phyloP scores from a whole-genome alignment of 1,284 basidiomycete species.

The Cystobasidium slooffiae region DNA sequence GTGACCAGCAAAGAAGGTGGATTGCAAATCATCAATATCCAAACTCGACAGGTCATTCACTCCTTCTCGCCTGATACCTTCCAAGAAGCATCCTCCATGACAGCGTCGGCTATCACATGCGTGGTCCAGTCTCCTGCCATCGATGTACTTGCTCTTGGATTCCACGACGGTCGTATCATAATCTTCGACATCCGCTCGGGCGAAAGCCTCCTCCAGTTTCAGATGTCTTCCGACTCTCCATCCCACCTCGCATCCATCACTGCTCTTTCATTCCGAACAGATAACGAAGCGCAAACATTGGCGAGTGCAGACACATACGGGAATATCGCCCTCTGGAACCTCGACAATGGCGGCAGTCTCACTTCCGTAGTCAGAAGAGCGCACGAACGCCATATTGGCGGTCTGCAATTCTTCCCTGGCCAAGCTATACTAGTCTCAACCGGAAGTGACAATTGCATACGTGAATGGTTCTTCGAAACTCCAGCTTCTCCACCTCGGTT shows the following conservation, averaged over 20 bases:
- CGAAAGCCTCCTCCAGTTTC: slow-evolving; percentile 83
- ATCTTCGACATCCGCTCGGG: slow-evolving; percentile 89
- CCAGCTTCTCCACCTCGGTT: slow-evolving; percentile 81
- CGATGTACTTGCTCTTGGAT: slow-evolving; percentile 91
- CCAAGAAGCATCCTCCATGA: slow-evolving; percentile 21
- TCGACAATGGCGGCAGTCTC: slow-evolving; percentile 77
- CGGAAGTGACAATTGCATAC: slow-evolving; percentile 85
- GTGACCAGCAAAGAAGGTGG: slow-evolving; percentile 80
- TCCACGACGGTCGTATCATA: slow-evolving; percentile 81
- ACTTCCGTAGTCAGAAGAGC: slow-evolving; percentile 82
- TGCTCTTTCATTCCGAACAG: slow-evolving; percentile 46
- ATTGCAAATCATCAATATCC: slow-evolving; percentile 93
- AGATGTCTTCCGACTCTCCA: slow-evolving; percentile 59
- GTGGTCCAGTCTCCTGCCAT: slow-evolving; percentile 92
- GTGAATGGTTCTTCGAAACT: slow-evolving; percentile 93
- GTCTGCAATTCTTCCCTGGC: slow-evolving; percentile 85
- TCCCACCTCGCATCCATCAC: slow-evolving; percentile 56
- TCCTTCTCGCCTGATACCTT: slow-evolving; percentile 57
- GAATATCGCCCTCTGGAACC: slow-evolving; percentile 86
- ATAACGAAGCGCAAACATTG: slow-evolving; percentile 62
- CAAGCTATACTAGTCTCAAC: slow-evolving; percentile 86
- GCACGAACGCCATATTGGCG: slow-evolving; percentile 78
- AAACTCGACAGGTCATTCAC: slow-evolving; percentile 65
- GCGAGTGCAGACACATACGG: slow-evolving; percentile 85
- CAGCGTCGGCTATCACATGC: slow-evolving; percentile 66